These are phyloP conservation scores for Fusarium miscanthi DNA, from an alignment of 2,329 filamentous ascomycete genomes.

Conservation along the genomic window DNA sequence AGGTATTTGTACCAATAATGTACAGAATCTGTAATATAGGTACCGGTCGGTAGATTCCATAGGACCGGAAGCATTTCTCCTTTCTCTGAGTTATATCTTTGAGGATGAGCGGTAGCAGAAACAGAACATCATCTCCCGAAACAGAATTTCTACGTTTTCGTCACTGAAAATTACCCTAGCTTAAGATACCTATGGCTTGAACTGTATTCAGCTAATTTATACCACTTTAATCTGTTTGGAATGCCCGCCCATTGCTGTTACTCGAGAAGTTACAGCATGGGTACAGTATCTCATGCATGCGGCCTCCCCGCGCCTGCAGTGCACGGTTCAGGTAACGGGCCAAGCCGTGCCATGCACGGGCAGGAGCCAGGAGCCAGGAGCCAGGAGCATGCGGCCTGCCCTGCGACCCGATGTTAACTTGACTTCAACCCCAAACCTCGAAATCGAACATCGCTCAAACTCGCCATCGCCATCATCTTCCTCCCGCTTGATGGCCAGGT, in stretches of 20 bases:
- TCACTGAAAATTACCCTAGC: background rate
- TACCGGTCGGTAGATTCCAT: conserved; percentile 17
- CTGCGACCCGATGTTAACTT: conserved; percentile 40
- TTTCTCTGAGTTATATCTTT: background rate
- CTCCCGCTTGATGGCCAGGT: conserved; percentile 25
- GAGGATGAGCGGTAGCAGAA: conserved; percentile 7
- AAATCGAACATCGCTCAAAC: background rate
- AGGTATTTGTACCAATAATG: conserved; percentile 31
- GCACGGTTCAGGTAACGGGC: conserved; percentile 37
- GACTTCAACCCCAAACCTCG: conserved; percentile 27
- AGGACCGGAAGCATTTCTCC: conserved; percentile 6
- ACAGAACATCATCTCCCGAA: conserved; percentile 30
- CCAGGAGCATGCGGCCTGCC: conserved; percentile 29
- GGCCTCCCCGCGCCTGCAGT: conserved; percentile 27
- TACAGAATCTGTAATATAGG: conserved; percentile 40
- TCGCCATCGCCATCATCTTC: background rate
- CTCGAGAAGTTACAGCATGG: conserved; percentile 8
- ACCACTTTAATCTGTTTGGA: conserved; percentile 6
- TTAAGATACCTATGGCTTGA: background rate
- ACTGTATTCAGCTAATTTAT: background rate
- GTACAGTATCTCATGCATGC: conserved; percentile 27
- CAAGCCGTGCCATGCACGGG: conserved; percentile 38
- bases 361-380: conserved; percentile 23
- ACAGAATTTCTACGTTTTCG: background rate
- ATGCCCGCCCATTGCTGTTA: conserved; percentile 9